phyloP scores from a whole-genome alignment of 805 yeast species.

The Spathaspora hagerdaliae region DNA sequence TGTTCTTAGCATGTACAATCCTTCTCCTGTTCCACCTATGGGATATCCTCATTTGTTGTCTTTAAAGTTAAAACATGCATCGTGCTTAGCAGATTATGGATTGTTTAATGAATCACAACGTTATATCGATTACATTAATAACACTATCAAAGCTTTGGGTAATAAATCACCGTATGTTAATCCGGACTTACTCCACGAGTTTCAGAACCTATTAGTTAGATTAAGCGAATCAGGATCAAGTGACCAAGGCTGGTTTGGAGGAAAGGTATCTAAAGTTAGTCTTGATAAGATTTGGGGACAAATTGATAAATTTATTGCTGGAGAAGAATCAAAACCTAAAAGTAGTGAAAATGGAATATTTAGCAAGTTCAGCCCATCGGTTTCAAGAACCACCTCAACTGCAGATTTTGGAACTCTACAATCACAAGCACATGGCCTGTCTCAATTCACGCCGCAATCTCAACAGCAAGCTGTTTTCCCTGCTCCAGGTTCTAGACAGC shows the following conservation, averaged over 20 bases:
- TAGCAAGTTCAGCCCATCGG: constrained; percentile 65
- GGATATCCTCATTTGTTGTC: constrained; percentile 53
- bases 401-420: constrained; percentile 27
- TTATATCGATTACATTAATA: constrained; percentile 51
- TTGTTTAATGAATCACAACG: constrained; percentile 53
- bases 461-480: background rate
- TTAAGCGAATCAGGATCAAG: constrained; percentile 38
- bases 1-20: constrained; percentile 21
- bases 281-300: constrained; percentile 88
- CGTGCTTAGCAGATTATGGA: constrained; percentile 66
- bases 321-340: constrained; percentile 47
- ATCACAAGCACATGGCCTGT: constrained; percentile 4
- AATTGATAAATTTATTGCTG: constrained; percentile 86
- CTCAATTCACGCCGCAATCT: constrained; percentile 1
- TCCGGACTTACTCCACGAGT: constrained; percentile 20
- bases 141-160: constrained; percentile 25
- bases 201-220: constrained; percentile 40
- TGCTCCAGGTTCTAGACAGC: background rate
- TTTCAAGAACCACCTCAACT: constrained; percentile 52
- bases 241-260: constrained; percentile 72
- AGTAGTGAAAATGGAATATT: constrained; percentile 51
- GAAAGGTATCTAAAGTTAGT: constrained; percentile 50
- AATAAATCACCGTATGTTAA: constrained; percentile 26
- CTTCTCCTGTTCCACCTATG: constrained; percentile 29
- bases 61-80: constrained; percentile 65